Conservation (phyloP, 768 basidiomycete genomes). For the Lentinula sp. region DNA sequence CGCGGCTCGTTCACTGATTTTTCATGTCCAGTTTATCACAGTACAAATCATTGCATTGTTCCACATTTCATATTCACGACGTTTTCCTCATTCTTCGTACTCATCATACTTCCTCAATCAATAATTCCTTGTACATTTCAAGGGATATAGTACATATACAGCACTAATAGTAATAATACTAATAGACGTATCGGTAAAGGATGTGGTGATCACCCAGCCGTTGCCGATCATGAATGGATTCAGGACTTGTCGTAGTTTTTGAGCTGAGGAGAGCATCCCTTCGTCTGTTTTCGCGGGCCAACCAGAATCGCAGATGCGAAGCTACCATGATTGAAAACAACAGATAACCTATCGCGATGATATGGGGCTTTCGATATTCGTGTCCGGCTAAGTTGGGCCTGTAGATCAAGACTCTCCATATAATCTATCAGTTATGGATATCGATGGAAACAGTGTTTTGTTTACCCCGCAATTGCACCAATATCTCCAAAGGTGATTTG, state of each 20-base stretch:
- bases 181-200: constrained; percentile 32
- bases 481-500: constrained; percentile 61
- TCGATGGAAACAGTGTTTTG: neutral
- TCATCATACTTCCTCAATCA: neutral
- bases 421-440: neutral
- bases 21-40: neutral
- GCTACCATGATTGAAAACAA: constrained; percentile 39
- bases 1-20: too few relatives aligned
- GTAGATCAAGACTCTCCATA: constrained; percentile 44
- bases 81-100: neutral
- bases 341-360: constrained; percentile 56
- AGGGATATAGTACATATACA: neutral
- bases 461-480: constrained; percentile 35
- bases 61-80: neutral
- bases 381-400: constrained; percentile 40
- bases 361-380: constrained; percentile 48
- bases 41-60: neutral
- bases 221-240: constrained; percentile 16
- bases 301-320: constrained; percentile 38
- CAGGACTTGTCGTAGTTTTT: neutral
- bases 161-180: neutral
- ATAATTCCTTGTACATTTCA: neutral
- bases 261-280: constrained; percentile 24
- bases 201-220: constrained; percentile 32
- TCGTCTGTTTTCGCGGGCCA: constrained; percentile 44